Percentiles rank a stretch among this genome's conserved stretches.
phyloP scores from a whole-genome alignment of 345 rosid genomes.

The Hirschfeldia incana region DNA sequence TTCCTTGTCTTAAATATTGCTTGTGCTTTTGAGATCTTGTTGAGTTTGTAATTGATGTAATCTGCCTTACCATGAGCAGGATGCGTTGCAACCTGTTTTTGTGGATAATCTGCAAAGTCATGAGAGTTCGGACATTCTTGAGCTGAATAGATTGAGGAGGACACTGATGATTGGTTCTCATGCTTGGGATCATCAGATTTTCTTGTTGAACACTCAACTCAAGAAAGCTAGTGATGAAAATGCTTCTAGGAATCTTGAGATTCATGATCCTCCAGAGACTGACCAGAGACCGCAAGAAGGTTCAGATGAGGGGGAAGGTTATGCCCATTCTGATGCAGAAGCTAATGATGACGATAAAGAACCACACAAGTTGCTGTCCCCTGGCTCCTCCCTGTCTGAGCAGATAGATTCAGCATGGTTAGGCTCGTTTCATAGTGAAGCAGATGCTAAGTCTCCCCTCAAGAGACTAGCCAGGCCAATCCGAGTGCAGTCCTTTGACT shows the following conservation, averaged over 20 bases:
- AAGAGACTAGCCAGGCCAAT: conserved; percentile 55
- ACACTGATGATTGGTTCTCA: conserved; percentile 68
- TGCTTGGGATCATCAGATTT: conserved; percentile 80
- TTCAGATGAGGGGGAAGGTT: conserved; percentile 36
- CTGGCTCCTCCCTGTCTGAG: conserved; percentile 67
- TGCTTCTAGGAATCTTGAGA: conserved; percentile 36
- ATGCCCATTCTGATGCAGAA: conserved; percentile 49
- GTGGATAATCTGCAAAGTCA: conserved; percentile 50
- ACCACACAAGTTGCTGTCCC: conserved; percentile 39
- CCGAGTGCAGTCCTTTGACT: conserved; percentile 84
- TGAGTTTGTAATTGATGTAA: conserved; percentile 9
- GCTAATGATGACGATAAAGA: conserved; percentile 30
- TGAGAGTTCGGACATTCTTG: conserved; percentile 65
- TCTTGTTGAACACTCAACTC: conserved; percentile 63
- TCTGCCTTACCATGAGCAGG: conserved; percentile 45
- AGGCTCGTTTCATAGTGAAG: conserved; percentile 60
- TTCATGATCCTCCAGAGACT: conserved; percentile 36
- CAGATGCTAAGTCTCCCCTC: conserved; percentile 48
- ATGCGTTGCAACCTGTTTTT: conserved; percentile 51
- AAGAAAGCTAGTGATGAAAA: conserved; percentile 43
- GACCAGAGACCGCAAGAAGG: conserved; percentile 28
- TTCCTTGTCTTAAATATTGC: not conserved
- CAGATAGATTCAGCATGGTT: conserved; percentile 98
- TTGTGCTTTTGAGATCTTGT: not conserved
- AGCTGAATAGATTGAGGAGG: conserved; percentile 67